Conservation (phyloP, 2,329 filamentous ascomycete species). For the Ascosphaera acerosa region DNA sequence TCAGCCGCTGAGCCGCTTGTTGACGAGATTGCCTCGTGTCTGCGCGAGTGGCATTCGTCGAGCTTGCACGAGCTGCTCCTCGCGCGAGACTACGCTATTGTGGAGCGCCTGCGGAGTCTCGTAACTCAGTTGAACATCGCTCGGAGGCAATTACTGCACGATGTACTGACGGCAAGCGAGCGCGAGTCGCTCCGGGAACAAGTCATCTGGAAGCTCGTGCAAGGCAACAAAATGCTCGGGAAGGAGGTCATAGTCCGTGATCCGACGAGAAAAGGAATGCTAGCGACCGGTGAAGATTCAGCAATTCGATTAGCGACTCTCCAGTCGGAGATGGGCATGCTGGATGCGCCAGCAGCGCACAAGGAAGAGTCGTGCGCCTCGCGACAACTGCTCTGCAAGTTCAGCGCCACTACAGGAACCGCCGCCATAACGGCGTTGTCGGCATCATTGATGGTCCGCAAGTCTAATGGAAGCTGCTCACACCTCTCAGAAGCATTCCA, state of each 20-base stretch:
- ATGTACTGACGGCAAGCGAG: conserved; percentile 72
- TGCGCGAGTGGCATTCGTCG: conserved; percentile 95
- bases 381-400: conserved; percentile 53
- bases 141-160: conserved; percentile 74
- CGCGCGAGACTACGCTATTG: conserved; percentile 49
- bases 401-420: conserved; percentile 56
- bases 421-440: conserved; percentile 45
- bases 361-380: conserved; percentile 44
- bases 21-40: conserved; percentile 88
- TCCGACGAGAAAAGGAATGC: conserved; percentile 53
- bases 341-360: conserved; percentile 49
- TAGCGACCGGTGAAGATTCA: conserved; percentile 79
- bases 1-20: conserved; percentile 75
- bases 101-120: conserved; percentile 60
- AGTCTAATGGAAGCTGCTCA: conserved; percentile 33
- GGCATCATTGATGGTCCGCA: conserved; percentile 51
- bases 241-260: conserved; percentile 90
- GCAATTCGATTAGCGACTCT: conserved; percentile 74
- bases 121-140: conserved; percentile 65
- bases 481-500: conserved; percentile 64
- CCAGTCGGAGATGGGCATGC: conserved; percentile 85
- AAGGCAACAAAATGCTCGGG: conserved; percentile 78
- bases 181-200: conserved; percentile 57
- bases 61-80: conserved; percentile 83
- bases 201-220: conserved; percentile 87